Evolutionary conservation across 139 green algal species (phyloP).

Genomic region (Chlamydomonas incerta): DNA sequence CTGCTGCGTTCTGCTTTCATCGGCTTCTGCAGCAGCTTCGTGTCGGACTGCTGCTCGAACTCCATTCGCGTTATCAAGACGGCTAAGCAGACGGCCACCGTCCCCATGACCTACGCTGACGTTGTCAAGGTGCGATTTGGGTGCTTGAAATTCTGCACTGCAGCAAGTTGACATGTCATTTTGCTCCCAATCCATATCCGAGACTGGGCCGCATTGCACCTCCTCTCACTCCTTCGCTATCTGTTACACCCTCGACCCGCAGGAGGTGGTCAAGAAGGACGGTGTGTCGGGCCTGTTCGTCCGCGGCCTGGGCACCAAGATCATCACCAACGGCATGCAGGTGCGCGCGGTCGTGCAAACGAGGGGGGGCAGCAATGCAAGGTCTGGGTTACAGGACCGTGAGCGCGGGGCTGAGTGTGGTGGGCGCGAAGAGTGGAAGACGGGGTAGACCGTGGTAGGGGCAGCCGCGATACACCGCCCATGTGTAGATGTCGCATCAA

Average conservation of each 20-base stretch:
- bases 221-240: too few species aligned
- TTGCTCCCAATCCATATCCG: too few species aligned
- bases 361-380: too few species aligned
- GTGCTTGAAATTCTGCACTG: background rate
- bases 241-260: constrained; percentile 13
- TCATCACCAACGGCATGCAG: constrained; percentile 88
- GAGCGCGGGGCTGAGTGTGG: too few species aligned
- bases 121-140: constrained; percentile 74
- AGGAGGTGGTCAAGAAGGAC: constrained; percentile 85
- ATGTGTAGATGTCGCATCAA: too few species aligned
- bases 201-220: too few species aligned
- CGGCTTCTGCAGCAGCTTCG: constrained; percentile 85
- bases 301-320: constrained; percentile 89
- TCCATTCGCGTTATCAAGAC: constrained; percentile 94
- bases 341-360: background rate
- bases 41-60: constrained; percentile 91
- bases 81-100: constrained; percentile 85
- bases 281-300: constrained; percentile 86
- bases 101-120: constrained; percentile 80
- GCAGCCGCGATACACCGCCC: too few species aligned
- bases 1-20: constrained; percentile 88
- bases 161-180: too few species aligned
- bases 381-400: too few species aligned
- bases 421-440: too few species aligned
- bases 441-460: too few species aligned